These are phyloP conservation scores for Parastagonospora nodorum DNA, from an alignment of 2,329 filamentous ascomycete species.

Conservation along the genomic window DNA sequence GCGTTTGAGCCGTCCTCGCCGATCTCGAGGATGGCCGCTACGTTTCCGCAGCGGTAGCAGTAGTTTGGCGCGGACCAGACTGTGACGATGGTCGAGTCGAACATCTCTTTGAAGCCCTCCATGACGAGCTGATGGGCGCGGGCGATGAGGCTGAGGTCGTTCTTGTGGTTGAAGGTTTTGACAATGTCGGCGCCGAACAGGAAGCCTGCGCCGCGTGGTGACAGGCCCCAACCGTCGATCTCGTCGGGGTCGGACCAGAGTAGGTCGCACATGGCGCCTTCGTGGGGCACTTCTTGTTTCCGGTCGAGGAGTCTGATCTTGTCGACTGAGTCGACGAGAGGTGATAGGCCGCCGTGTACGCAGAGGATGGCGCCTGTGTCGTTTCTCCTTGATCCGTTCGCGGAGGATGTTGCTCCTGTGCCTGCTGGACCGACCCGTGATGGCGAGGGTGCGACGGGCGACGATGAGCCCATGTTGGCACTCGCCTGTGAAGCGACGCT, in stretches of 20 bases:
- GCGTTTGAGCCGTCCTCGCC: constrained; percentile 74
- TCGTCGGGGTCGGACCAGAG: constrained; percentile 98
- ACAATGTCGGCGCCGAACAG: constrained; percentile 95
- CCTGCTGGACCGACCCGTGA: constrained; percentile 74
- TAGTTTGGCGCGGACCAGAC: constrained; percentile 62
- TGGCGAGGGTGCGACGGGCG: constrained; percentile 47
- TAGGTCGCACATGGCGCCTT: constrained; percentile 98
- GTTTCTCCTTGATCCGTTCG: constrained; percentile 60
- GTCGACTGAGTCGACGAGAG: constrained; percentile 89
- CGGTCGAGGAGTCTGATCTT: constrained; percentile 91
- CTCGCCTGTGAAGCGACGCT: constrained; percentile 37
- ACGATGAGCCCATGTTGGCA: constrained; percentile 41
- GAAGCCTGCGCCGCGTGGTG: constrained; percentile 91
- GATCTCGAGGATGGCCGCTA: constrained; percentile 47
- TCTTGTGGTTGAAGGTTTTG: constrained; percentile 90
- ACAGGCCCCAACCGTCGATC: constrained; percentile 95
- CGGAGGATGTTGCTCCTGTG: constrained; percentile 75
- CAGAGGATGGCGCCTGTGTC: constrained; percentile 76
- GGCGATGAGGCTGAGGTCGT: constrained; percentile 89
- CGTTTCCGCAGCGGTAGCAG: constrained; percentile 8
- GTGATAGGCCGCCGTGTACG: constrained; percentile 91
- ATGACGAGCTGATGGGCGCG: constrained; percentile 97
- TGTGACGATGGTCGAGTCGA: constrained; percentile 84
- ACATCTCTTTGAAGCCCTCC: constrained; percentile 99
- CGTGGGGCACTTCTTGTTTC: constrained; percentile 97